phyloP scores from a whole-genome alignment of 495 filamentous ascomycete species.

The Halenospora varia region DNA sequence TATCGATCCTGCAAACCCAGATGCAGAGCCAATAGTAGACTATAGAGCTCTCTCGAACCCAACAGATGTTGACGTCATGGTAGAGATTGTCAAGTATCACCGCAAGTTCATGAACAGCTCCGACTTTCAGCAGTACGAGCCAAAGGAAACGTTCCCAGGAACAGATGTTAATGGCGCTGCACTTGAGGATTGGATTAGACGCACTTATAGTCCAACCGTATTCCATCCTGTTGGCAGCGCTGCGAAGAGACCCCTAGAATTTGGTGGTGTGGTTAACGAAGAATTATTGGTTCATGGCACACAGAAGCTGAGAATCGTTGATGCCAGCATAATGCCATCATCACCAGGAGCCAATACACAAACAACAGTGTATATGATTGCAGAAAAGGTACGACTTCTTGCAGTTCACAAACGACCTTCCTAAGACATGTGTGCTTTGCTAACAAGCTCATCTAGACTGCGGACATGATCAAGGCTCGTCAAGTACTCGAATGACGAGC shows the following conservation, averaged over 20 bases:
- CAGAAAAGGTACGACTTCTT: constrained; percentile 45
- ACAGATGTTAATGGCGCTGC: neutral
- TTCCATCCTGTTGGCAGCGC: neutral
- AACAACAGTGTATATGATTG: constrained; percentile 51
- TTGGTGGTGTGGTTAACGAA: constrained; percentile 44
- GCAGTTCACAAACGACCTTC: neutral
- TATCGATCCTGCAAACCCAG: neutral
- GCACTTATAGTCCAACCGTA: neutral
- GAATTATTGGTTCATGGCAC: constrained; percentile 50
- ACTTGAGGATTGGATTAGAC: neutral
- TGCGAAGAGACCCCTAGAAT: neutral
- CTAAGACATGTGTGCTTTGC: constrained; percentile 2
- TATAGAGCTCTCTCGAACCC: neutral
- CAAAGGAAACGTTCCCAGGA: neutral
- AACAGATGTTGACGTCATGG: neutral
- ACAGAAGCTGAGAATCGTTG: constrained; percentile 43
- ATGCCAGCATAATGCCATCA: constrained; percentile 40
- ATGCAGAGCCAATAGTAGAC: neutral
- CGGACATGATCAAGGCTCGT: constrained; percentile 39
- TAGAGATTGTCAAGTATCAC: neutral
- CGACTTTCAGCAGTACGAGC: neutral
- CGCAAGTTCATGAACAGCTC: neutral
- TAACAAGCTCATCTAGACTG: constrained; percentile 30
- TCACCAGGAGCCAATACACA: constrained; percentile 40
- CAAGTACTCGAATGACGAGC: too few species aligned